Conservation (phyloP, 345 rosid species). For the Laguncularia racemosa region DNA sequence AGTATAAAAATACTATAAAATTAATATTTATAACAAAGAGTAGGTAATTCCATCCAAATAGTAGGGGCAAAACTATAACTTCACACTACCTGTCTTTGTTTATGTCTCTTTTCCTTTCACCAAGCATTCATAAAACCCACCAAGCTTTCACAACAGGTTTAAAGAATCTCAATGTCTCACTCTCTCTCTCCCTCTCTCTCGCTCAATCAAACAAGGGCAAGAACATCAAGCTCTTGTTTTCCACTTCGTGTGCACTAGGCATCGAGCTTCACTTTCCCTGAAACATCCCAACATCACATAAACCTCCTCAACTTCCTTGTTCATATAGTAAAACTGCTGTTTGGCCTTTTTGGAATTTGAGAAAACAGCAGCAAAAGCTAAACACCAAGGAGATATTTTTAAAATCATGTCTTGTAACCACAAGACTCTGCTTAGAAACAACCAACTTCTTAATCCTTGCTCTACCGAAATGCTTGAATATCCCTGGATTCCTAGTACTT, state of each 20-base stretch:
- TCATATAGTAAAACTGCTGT: background rate
- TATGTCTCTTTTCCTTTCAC: no score
- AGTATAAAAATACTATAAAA: no score
- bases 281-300: conserved; percentile 11
- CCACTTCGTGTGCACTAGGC: conserved; percentile 1
- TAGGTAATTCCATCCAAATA: no score
- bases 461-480: conserved; percentile 24
- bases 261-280: conserved; percentile 1
- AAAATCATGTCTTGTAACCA: background rate
- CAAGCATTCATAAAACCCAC: no score
- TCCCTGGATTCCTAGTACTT: conserved; percentile 30
- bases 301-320: conserved; percentile 4
- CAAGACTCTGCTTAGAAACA: conserved; percentile 3
- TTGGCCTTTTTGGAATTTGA: background rate
- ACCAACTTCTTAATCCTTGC: conserved; percentile 18
- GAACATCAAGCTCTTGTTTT: background rate
- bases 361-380: background rate
- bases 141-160: background rate
- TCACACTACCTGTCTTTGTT: no score
- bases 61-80: no score
- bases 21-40: no score
- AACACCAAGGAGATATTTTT: no score
- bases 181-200: conserved; percentile 3
- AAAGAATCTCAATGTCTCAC: background rate
- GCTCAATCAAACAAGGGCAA: background rate